phyloP scores from a whole-genome alignment of 441 rosid genomes.

The Biscutella laevigata region DNA sequence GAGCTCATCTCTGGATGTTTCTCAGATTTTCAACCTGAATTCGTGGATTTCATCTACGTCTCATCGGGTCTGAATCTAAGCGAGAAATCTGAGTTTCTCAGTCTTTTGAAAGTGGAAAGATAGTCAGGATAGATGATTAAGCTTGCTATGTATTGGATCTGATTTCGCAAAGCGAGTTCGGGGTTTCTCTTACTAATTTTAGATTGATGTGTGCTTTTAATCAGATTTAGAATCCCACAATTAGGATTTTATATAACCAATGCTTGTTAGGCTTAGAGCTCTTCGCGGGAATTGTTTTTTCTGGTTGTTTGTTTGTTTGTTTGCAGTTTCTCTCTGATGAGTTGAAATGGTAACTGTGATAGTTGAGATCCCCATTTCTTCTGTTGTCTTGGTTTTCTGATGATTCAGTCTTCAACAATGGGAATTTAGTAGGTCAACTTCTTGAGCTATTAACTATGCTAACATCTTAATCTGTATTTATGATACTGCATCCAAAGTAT shows the following conservation, averaged over 20 bases:
- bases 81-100: no score
- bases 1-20: background rate
- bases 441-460: slow-evolving; percentile 10
- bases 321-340: background rate
- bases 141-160: slow-evolving; percentile 9
- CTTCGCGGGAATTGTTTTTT: background rate
- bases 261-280: background rate
- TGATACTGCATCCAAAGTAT: slow-evolving; percentile 5
- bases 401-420: background rate
- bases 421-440: background rate
- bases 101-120: no score
- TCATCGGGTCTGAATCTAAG: background rate
- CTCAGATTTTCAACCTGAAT: background rate
- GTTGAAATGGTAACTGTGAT: background rate
- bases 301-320: no score
- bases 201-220: background rate
- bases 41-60: background rate
- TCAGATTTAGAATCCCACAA: background rate
- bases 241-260: background rate
- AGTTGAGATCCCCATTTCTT: background rate
- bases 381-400: no score
- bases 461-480: background rate
- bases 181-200: background rate
- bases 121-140: background rate
- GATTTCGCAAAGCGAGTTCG: background rate